Evolutionary conservation across 305 asterid genomes (phyloP), one percentile per base, ranked within the genome.

Genomic region (Rubia tinctorum): DNA sequence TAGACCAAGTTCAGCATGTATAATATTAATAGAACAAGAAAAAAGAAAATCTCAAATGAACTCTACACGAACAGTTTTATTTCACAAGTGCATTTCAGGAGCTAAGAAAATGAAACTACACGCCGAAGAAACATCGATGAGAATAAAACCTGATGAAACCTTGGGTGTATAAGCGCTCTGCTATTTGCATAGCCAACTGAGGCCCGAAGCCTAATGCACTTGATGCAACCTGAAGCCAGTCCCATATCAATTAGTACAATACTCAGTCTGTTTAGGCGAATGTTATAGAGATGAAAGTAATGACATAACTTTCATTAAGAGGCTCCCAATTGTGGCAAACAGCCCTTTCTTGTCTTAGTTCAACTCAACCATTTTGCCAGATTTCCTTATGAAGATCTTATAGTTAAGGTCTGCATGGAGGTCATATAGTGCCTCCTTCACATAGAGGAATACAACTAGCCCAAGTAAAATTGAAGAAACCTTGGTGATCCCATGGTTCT

Each of bases 151-250:
- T 92, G 91, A 90, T 86, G 80, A 82, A 92, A 84, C 98, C 98
- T 84, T 89, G 98, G 75, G 96, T 92, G 63, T 92, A 92, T 72
- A 92, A 84, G 71, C 96, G 98, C 87, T 92, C 98, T 68, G 98
- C 98, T 85, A 92, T 80, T 75, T 92, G 98, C 98, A 90, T 92
- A 69, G 98, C 89, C 74, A 86, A 79, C 89, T 89, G 97, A 49
- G 98, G 97, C 66, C 98, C 96, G 71, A 88, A 88, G 47, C 98
- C 96, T 81, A 92, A 81, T 68, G 97, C 89, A 83, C 98, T 92
- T 83, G 98, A 90, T 81, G 98, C 98, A 73, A 92, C 92, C 98
- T 92, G 86, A 64, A 82, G 74, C 73, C 78, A 65, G 70, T 44
- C 78, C 71, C 47, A 71, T 53, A 20, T 39, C 70, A 77, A 34